Conservation (phyloP, 1,139 yeast genomes). For the Zhuliangozyma blackwelliae region DNA sequence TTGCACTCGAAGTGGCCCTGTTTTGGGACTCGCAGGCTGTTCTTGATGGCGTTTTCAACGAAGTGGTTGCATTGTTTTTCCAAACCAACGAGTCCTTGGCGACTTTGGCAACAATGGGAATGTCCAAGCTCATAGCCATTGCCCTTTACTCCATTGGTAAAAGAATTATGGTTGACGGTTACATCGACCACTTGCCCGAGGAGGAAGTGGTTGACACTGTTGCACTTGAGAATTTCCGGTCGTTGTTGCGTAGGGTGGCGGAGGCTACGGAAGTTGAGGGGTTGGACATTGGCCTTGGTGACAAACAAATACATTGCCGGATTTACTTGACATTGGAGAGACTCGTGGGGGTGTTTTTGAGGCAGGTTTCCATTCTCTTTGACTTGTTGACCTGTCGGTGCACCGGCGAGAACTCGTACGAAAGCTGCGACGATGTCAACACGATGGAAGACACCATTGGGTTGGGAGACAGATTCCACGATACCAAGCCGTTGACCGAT, state of each 20-base stretch:
- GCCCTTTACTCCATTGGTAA: conserved; percentile 17
- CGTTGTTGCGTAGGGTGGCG: neutral
- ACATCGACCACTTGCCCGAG: conserved; percentile 1
- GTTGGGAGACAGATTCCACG: conserved; percentile 1
- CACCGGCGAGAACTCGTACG: conserved; percentile 22
- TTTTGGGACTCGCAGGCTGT: conserved; percentile 21
- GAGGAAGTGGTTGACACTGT: neutral
- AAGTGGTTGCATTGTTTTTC: conserved; percentile 35
- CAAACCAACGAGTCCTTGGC: conserved; percentile 43
- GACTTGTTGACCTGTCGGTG: conserved; percentile 28
- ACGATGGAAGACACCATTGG: conserved; percentile 10
- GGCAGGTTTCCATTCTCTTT: conserved; percentile 32
- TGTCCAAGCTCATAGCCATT: conserved; percentile 24
- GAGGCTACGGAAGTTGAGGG: conserved; percentile 3
- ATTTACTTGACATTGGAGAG: conserved; percentile 28
- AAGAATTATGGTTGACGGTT: conserved; percentile 4
- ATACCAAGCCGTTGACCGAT: conserved; percentile 16
- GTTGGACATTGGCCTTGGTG: neutral
- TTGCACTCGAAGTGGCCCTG: neutral
- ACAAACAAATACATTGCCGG: neutral
- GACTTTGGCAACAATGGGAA: conserved; percentile 28
- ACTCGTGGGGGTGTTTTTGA: conserved; percentile 29
- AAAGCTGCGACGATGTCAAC: conserved; percentile 15
- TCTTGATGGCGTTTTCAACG: conserved; percentile 33
- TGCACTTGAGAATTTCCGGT: neutral